Base-by-base conservation (phyloP, 257 asterid species). In the Nicotiana tabacum region DNA sequence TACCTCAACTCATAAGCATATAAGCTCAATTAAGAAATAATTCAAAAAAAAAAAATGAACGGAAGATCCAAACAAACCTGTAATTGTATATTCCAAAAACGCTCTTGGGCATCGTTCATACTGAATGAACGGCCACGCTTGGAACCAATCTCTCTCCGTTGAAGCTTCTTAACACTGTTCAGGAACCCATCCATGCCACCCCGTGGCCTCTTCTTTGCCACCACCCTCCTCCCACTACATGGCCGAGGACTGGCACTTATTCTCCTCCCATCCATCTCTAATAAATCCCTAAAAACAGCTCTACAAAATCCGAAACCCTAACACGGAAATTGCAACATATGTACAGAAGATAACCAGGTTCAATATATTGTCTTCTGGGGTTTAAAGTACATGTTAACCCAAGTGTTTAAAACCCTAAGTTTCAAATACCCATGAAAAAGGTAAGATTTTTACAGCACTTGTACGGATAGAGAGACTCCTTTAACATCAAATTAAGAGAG, bases 91-190 rank as follows among this genome's bases (percentile, higher is more conserved):
- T 83, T 83, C 58, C 85, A 64, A 21, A 83, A 83, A 62, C 85
- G 64, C 78, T 83, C 83, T 32, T 83, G 85, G 32, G 78, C 82
- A 77, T 83, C 79, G 69, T 83, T 83, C 85, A 83, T 83, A 53
- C 79, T 77, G 33, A 83, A 83, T 8, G 85, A 60, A 67, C 80
- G 83, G 62, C 66, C 78, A 53, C 77, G 83, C 84, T 70, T 79
- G 10, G 84, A 84, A 30, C 56, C 72, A 81, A 84, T 84, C 61
- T 79, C 81, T 76, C 84, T 80, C 76, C 84, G 13, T 32, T 84
- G 84, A 61, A 84, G 84, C 84, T 84, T 84, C 83, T 55, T 83
- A 51, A 78, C 86, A 57, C 86, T 67, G 30, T 83, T 79, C 62
- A 83, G 62, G 35, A 55, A 78, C 72, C 83, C 86, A 66, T 66